Conservation (phyloP, 306 rosid genomes). For the Cucurbita pepo region DNA sequence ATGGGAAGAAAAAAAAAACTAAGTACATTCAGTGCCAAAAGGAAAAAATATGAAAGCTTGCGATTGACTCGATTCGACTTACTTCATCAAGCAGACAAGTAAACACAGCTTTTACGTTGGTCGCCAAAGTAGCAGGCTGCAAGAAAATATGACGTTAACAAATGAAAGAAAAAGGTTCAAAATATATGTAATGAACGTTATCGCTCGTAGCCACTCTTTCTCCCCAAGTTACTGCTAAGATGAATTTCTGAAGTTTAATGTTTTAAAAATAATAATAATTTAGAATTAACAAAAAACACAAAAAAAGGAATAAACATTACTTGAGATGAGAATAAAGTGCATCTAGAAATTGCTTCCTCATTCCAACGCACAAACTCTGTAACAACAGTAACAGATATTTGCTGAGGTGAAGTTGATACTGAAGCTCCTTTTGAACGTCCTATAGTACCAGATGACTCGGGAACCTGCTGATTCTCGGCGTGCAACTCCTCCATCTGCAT, state of each 20-base stretch:
- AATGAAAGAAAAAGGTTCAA: background rate
- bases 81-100: constrained; percentile 94
- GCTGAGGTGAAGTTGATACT: constrained; percentile 63
- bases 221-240: background rate
- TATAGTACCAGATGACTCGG: constrained; percentile 77
- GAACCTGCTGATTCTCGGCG: constrained; percentile 63
- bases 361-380: constrained; percentile 99
- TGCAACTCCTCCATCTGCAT: constrained; percentile 79
- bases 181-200: background rate
- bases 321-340: constrained; percentile 85
- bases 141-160: constrained; percentile 8
- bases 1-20: background rate
- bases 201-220: background rate
- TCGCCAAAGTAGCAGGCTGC: constrained; percentile 80
- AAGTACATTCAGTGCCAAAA: background rate
- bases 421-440: constrained; percentile 89
- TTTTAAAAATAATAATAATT: too few species aligned
- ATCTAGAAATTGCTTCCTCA: constrained; percentile 95
- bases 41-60: constrained; percentile 2
- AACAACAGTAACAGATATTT: constrained; percentile 94
- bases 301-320: constrained; percentile 20
- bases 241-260: background rate
- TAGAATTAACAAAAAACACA: too few species aligned
- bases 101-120: constrained; percentile 76
- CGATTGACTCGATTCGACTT: constrained; percentile 26